Percentiles rank a stretch among this genome's conserved stretches.
Evolutionary conservation across 805 yeast genomes (phyloP).

Genomic region (Starmerella tilneyi): DNA sequence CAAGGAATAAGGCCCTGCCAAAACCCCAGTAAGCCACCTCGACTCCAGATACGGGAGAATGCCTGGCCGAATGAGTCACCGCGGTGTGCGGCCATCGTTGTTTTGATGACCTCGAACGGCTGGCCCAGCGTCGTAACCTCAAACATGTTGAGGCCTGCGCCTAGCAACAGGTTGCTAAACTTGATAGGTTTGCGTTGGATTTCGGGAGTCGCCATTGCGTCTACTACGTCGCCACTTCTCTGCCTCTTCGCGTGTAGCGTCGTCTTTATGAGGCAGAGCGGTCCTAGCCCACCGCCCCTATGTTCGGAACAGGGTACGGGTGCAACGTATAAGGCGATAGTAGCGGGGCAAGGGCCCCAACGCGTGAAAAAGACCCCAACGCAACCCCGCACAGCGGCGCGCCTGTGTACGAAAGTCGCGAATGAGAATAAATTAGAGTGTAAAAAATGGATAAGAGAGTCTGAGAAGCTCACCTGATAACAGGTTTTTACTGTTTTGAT

Average conservation of each 20-base stretch:
- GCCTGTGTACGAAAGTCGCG: background rate
- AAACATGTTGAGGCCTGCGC: slow-evolving; percentile 85
- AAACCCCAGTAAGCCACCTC: slow-evolving; percentile 88
- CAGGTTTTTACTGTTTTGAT: too few relatives aligned
- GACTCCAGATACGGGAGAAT: slow-evolving; percentile 67
- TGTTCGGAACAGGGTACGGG: too few relatives aligned
- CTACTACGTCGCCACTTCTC: background rate
- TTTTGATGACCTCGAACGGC: slow-evolving; percentile 89
- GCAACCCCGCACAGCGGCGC: slow-evolving; percentile 4
- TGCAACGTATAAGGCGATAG: background rate
- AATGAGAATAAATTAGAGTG: too few relatives aligned
- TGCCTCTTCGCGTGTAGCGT: too few relatives aligned
- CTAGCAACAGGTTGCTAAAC: slow-evolving; percentile 79
- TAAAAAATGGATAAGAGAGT: too few relatives aligned
- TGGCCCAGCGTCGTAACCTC: slow-evolving; percentile 94
- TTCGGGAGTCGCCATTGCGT: slow-evolving; percentile 1
- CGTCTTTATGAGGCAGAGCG: too few relatives aligned
- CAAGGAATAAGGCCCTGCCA: slow-evolving; percentile 97
- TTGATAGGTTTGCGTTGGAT: slow-evolving; percentile 72
- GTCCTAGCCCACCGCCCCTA: too few relatives aligned
- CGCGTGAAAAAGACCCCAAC: slow-evolving; percentile 4
- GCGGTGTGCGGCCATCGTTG: slow-evolving; percentile 98
- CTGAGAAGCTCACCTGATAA: too few relatives aligned
- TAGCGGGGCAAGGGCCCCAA: slow-evolving; percentile 8
- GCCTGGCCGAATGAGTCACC: slow-evolving; percentile 57